A percentile compares a stretch with the other conserved stretches of the same genome.
These are phyloP conservation scores for Setomelanomma holmii DNA, from an alignment of 2,329 filamentous ascomycete genomes.

Conservation along the genomic window DNA sequence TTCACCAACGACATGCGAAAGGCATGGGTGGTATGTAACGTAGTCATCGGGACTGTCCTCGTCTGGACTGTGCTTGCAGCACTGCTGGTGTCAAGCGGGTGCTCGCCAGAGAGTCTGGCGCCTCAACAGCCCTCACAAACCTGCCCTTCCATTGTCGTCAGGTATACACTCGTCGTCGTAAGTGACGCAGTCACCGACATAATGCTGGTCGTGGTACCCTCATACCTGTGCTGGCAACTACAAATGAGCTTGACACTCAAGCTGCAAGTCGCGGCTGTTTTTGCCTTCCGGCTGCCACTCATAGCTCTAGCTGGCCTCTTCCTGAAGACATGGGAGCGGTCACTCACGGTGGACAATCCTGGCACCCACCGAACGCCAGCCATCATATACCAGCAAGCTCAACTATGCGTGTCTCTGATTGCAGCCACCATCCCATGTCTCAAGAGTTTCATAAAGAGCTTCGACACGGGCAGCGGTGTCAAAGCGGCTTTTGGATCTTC, in stretches of 20 bases:
- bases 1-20: slow-evolving; percentile 36
- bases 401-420: slow-evolving; percentile 34
- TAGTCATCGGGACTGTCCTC: slow-evolving; percentile 17
- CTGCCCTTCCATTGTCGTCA: slow-evolving; percentile 22
- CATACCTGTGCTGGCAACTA: slow-evolving; percentile 33
- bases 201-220: slow-evolving; percentile 26
- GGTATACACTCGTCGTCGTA: slow-evolving; percentile 25
- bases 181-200: slow-evolving; percentile 33
- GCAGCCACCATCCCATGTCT: slow-evolving; percentile 37
- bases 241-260: slow-evolving; percentile 35
- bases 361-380: slow-evolving; percentile 21
- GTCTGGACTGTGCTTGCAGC: slow-evolving; percentile 30
- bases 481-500: slow-evolving; percentile 24
- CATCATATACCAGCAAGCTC: slow-evolving; percentile 28
- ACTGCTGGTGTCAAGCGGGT: slow-evolving; percentile 29
- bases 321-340: slow-evolving; percentile 16
- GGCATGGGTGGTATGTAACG: slow-evolving; percentile 32
- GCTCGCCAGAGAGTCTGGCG: slow-evolving; percentile 21
- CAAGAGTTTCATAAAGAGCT: slow-evolving; percentile 34
- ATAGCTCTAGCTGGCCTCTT: slow-evolving; percentile 19
- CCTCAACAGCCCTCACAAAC: slow-evolving; percentile 18
- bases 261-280: slow-evolving; percentile 34
- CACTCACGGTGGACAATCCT: slow-evolving; percentile 20
- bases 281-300: slow-evolving; percentile 31
- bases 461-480: slow-evolving; percentile 32